A percentile compares a stretch with the other conserved stretches of the same genome.
phyloP scores from a whole-genome alignment of 2,329 filamentous ascomycete genomes.

The Thermoascus crustaceus region DNA sequence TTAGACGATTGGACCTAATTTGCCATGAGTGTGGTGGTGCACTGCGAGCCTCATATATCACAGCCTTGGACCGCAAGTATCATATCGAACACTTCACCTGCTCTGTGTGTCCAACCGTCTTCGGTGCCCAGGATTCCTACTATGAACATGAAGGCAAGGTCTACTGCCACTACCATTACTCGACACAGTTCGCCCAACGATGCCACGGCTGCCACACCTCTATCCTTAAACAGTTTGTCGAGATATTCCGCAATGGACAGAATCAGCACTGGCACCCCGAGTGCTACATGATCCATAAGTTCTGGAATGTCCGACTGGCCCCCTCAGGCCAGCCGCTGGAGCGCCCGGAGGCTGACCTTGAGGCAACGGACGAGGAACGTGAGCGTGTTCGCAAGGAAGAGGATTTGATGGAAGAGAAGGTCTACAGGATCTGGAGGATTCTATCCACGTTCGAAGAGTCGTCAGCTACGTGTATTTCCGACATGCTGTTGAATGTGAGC shows the following conservation, averaged over 20 bases:
- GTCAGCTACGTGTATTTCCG: slow-evolving; percentile 94
- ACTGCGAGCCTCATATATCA: slow-evolving; percentile 93
- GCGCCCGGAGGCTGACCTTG: slow-evolving; percentile 38
- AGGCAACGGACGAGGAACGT: slow-evolving; percentile 60
- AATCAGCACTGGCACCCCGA: slow-evolving; percentile 99
- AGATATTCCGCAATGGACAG: slow-evolving; percentile 94
- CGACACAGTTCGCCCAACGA: slow-evolving; percentile 88
- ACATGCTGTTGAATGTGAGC: slow-evolving; percentile 97
- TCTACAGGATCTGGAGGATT: slow-evolving; percentile 97
- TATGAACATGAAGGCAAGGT: slow-evolving; percentile 96
- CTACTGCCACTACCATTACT: slow-evolving; percentile 98
- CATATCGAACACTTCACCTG: slow-evolving; percentile 99
- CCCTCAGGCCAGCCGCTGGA: slow-evolving; percentile 48
- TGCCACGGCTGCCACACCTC: slow-evolving; percentile 96
- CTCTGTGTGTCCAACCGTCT: slow-evolving; percentile 93
- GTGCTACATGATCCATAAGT: slow-evolving; percentile 99
- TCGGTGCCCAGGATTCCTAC: slow-evolving; percentile 95
- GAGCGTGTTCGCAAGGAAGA: slow-evolving; percentile 74
- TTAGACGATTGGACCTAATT: slow-evolving; percentile 79
- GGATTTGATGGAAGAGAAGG: slow-evolving; percentile 94
- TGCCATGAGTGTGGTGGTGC: slow-evolving; percentile 90
- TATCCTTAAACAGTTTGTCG: slow-evolving; percentile 97
- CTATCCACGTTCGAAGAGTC: slow-evolving; percentile 96
- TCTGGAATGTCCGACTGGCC: slow-evolving; percentile 91
- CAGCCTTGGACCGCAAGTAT: slow-evolving; percentile 93